Conservation (phyloP, 306 rosid species). For the Corylus avellana region DNA sequence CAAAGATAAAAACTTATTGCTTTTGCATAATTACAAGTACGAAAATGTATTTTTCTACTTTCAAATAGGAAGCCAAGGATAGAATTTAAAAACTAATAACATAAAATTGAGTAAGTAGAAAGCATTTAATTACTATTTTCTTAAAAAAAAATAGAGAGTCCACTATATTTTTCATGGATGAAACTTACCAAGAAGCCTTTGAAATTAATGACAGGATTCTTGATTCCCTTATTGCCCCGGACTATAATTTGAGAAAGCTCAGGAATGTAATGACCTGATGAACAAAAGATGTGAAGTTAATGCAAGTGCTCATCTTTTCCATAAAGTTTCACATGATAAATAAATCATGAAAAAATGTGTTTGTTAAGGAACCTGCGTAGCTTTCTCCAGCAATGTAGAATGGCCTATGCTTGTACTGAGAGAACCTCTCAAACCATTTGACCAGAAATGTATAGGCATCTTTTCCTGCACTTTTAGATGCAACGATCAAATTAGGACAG, state of each 20-base stretch:
- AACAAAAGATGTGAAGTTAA: neutral
- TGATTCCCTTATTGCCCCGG: neutral
- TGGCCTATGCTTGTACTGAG: neutral
- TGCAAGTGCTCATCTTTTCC: neutral
- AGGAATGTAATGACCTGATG: slow-evolving; percentile 1
- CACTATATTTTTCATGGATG: neutral
- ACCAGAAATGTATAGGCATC: neutral
- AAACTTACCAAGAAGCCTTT: neutral
- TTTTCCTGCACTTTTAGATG: neutral
- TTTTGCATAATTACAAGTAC: too few relatives aligned
- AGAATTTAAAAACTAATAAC: neutral
- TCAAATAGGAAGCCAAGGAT: too few relatives aligned
- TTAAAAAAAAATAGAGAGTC: too few relatives aligned
- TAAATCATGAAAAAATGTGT: neutral
- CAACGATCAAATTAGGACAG: neutral
- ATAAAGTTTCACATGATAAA: neutral
- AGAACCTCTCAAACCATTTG: neutral
- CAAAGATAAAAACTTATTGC: too few relatives aligned
- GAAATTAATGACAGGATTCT: neutral
- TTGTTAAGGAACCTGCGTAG: slow-evolving; percentile 1
- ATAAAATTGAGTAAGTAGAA: neutral
- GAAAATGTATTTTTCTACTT: too few relatives aligned
- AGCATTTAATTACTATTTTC: neutral
- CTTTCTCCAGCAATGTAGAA: neutral
- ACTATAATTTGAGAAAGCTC: slow-evolving; percentile 3